phyloP scores from a whole-genome alignment of 352 stramenopile genomes.

The Pythium coloratum region DNA sequence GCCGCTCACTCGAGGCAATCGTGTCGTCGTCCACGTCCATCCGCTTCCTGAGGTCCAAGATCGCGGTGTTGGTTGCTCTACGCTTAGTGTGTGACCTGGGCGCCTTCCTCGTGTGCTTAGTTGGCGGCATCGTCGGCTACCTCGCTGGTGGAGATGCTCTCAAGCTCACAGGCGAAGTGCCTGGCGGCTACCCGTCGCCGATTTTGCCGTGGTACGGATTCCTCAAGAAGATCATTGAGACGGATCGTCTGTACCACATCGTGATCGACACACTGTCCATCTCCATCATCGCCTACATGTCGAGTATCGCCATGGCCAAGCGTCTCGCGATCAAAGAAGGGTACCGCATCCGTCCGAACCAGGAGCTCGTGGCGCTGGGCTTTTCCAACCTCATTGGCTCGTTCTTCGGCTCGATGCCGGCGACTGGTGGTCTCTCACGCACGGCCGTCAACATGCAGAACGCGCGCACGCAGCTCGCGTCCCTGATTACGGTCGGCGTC shows the following conservation, averaged over 20 bases:
- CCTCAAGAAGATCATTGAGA: slow-evolving; percentile 41
- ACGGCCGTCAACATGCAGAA: slow-evolving; percentile 91
- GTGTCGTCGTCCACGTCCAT: slow-evolving; percentile 37
- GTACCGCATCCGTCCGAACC: slow-evolving; percentile 66
- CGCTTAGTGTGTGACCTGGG: slow-evolving; percentile 56
- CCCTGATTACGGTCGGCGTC: slow-evolving; percentile 80
- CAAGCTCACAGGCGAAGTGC: slow-evolving; percentile 69
- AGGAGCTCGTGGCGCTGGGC: slow-evolving; percentile 88
- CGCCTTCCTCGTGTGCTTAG: slow-evolving; percentile 69
- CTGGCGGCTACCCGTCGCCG: slow-evolving; percentile 59
- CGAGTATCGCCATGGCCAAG: slow-evolving; percentile 89
- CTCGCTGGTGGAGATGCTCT: slow-evolving; percentile 47
- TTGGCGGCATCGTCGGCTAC: slow-evolving; percentile 60
- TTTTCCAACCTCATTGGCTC: slow-evolving; percentile 84
- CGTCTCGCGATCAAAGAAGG: slow-evolving; percentile 74
- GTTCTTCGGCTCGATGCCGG: slow-evolving; percentile 86
- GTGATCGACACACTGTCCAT: slow-evolving; percentile 74
- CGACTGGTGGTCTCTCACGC: slow-evolving; percentile 87
- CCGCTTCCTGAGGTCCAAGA: slow-evolving; percentile 47
- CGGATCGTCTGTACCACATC: slow-evolving; percentile 55
- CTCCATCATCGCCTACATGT: slow-evolving; percentile 89
- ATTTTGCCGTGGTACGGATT: slow-evolving; percentile 57
- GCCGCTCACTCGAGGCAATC: slow-evolving; percentile 31
- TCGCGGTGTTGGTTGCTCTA: slow-evolving; percentile 41
- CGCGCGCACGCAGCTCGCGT: slow-evolving; percentile 80